Percentiles rank a stretch among this genome's conserved stretches.
Conservation (phyloP, 805 yeast genomes). For the Clavispora phyllophila region DNA sequence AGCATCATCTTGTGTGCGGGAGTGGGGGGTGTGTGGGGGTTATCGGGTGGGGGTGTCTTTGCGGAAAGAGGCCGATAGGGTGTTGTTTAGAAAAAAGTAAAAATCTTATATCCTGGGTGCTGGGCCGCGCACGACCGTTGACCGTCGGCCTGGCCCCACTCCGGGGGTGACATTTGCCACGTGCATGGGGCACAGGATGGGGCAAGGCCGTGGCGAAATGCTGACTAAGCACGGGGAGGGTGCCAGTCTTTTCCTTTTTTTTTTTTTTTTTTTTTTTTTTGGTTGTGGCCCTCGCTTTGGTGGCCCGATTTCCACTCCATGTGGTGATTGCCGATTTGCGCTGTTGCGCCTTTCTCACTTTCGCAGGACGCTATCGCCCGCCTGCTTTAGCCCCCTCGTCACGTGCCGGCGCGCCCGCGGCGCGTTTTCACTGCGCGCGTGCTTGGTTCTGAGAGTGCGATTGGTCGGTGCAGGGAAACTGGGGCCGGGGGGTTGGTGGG, state of each 20-base stretch:
- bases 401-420: too few relatives aligned
- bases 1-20: conserved; percentile 13
- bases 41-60: background rate
- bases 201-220: background rate
- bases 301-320: background rate
- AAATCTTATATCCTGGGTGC: background rate
- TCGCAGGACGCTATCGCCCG: background rate
- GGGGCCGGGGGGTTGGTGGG: too few relatives aligned
- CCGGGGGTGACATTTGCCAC: background rate
- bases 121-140: background rate
- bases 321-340: background rate
- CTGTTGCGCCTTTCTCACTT: background rate
- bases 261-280: too few relatives aligned
- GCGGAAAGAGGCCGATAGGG: background rate
- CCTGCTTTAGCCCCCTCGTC: too few relatives aligned
- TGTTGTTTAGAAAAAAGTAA: background rate
- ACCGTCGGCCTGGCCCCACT: background rate
- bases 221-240: too few relatives aligned
- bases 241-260: too few relatives aligned
- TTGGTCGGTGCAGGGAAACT: too few relatives aligned
- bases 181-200: too few relatives aligned
- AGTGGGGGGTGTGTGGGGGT: background rate
- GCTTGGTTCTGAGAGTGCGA: too few relatives aligned
- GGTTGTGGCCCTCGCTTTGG: background rate
- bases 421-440: too few relatives aligned